These are phyloP conservation scores for Lycium ferocissimum DNA, from an alignment of 257 asterid species.

Conservation along the genomic window DNA sequence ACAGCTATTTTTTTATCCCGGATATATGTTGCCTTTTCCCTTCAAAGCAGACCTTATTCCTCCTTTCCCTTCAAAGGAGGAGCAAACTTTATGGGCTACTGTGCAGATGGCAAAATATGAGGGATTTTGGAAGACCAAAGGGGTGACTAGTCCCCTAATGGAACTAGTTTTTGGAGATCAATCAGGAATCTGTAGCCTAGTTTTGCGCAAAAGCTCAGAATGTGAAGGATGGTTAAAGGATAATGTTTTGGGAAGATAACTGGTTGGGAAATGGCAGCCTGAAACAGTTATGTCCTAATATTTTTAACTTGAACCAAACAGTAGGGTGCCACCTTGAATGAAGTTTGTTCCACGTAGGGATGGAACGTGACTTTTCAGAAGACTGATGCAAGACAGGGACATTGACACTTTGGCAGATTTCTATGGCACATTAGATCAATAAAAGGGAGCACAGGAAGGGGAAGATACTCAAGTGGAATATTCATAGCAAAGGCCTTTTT, in stretches of 20 bases:
- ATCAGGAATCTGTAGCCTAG: background rate
- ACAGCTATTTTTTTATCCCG: too few relatives aligned
- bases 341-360: conserved; percentile 1
- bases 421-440: background rate
- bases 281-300: background rate
- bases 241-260: background rate
- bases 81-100: background rate
- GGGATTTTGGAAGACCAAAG: background rate
- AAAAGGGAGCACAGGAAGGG: background rate
- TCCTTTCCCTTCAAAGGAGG: too few relatives aligned
- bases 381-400: background rate
- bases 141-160: background rate
- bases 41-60: too few relatives aligned
- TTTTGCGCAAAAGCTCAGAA: background rate
- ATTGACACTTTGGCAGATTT: background rate
- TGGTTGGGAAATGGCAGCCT: background rate
- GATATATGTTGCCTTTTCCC: too few relatives aligned
- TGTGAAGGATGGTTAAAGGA: background rate
- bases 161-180: background rate
- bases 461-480: background rate
- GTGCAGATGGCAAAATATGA: background rate
- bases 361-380: background rate
- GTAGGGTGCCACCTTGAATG: background rate
- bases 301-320: background rate
- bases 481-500: background rate